Evolutionary conservation across 768 basidiomycete species (phyloP).

Genomic region (Asterophora parasitica): DNA sequence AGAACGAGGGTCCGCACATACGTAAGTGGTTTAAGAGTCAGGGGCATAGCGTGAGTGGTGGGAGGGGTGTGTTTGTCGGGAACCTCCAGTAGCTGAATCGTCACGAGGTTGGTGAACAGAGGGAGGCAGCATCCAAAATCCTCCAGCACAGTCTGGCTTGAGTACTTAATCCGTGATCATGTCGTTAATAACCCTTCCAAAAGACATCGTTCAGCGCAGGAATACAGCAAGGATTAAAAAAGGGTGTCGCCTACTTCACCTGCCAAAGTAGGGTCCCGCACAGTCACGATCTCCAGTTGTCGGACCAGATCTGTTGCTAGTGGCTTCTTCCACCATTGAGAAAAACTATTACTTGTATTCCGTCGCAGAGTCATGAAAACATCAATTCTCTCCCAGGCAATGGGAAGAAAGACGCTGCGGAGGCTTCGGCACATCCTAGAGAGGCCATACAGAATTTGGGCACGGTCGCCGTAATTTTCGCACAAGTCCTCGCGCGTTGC

Average conservation of each 20-base stretch:
- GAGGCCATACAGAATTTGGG: slow-evolving; percentile 9
- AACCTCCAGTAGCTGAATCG: too few species aligned
- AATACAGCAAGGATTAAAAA: background rate
- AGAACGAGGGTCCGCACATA: too few species aligned
- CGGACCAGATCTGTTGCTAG: slow-evolving; percentile 12
- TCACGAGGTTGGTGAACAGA: slow-evolving; percentile 21
- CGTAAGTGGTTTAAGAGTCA: too few species aligned
- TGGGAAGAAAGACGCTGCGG: slow-evolving; percentile 13
- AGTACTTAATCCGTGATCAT: slow-evolving; percentile 15
- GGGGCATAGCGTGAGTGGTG: too few species aligned
- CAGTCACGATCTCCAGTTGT: slow-evolving; percentile 22
- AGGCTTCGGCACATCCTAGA: slow-evolving; percentile 18
- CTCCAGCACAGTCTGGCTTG: slow-evolving; percentile 6
- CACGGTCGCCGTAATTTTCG: background rate
- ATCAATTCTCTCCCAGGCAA: slow-evolving; percentile 15
- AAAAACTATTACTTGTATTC: too few species aligned
- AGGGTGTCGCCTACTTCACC: slow-evolving; percentile 13
- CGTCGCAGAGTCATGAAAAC: slow-evolving; percentile 11
- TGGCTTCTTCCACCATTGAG: slow-evolving; percentile 2
- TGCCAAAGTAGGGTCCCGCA: slow-evolving; percentile 21
- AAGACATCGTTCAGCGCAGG: background rate
- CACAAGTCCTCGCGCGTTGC: background rate
- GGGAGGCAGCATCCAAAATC: slow-evolving; percentile 23
- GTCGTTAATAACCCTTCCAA: slow-evolving; percentile 17
- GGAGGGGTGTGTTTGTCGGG: too few species aligned